phyloP scores from a whole-genome alignment of 768 basidiomycete genomes.

The Dendrothele bispora region DNA sequence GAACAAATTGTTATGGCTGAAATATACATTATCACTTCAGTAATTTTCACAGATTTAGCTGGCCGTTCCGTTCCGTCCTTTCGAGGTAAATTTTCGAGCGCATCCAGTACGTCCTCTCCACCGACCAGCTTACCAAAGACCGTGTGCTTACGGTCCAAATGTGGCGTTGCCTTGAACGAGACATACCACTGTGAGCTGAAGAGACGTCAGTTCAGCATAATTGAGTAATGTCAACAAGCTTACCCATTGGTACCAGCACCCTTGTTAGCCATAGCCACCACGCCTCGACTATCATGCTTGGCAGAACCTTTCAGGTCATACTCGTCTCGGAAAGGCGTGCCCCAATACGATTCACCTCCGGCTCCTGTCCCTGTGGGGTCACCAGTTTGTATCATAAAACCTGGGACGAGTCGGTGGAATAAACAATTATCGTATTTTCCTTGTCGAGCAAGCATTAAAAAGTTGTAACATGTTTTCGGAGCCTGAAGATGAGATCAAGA shows the following conservation, averaged over 20 bases:
- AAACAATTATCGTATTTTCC: slow-evolving; percentile 89
- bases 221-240: slow-evolving; percentile 14
- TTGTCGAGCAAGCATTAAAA: slow-evolving; percentile 86
- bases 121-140: slow-evolving; percentile 98
- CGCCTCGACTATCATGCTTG: slow-evolving; percentile 82
- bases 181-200: slow-evolving; percentile 89
- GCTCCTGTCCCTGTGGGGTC: slow-evolving; percentile 96
- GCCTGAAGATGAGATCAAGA: slow-evolving; percentile 49
- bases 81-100: slow-evolving; percentile 76
- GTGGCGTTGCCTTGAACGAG: slow-evolving; percentile 79
- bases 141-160: slow-evolving; percentile 92
- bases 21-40: slow-evolving; percentile 81
- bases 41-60: slow-evolving; percentile 81
- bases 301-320: slow-evolving; percentile 85
- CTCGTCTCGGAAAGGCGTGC: slow-evolving; percentile 94
- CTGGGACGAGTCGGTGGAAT: slow-evolving; percentile 92
- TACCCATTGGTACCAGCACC: slow-evolving; percentile 88
- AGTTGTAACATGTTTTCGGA: slow-evolving; percentile 98
- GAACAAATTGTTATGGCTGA: not conserved
- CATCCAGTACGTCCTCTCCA: slow-evolving; percentile 86
- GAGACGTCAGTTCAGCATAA: slow-evolving; percentile 6
- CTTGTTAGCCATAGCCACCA: slow-evolving; percentile 94
- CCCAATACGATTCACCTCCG: slow-evolving; percentile 94
- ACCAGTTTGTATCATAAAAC: slow-evolving; percentile 93
- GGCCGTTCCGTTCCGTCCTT: slow-evolving; percentile 89